Evolutionary conservation across 257 asterid genomes (phyloP), one percentile per base, ranked within the genome.

Genomic region (Mitragyna speciosa): DNA sequence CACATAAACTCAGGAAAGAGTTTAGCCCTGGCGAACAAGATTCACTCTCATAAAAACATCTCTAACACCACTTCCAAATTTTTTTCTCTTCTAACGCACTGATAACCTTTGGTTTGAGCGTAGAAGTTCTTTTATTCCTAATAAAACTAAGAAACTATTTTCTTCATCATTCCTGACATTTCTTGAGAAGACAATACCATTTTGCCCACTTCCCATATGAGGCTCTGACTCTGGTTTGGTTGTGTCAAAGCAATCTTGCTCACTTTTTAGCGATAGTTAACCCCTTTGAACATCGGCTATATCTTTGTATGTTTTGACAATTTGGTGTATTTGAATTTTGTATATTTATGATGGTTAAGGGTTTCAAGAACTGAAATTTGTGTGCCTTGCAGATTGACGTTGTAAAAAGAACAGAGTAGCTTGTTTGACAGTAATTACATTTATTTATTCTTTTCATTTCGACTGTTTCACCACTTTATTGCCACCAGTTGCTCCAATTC

Each of bases 1-100:
- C 97, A 2, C 84, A 83, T 26, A 94, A 91, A 56, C 87, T 94
- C 3, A 78, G 97, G 89, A 92, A 91, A 86, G 97, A 94, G 84
- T 88, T 92, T 45, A 86, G 86, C 77, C 78, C 75, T 7, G 93
- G 89, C 5, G 94, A 88, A 6, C 89, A 85, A 39, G 90, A 90
- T 26, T 72, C 86, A 8, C 68, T 85, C 76, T 64, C 81, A 9
- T 88, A 70, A 80, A n/a, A 67, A n/a, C 31, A 61, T 73, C 3
- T 26, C 58, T 58, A 17, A 58, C 70, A 17, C n/a, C 30, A 26
- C 26, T 59, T 8, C 31, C 11, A 10, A n/a, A 5, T 22, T 22
- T 28, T 28, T 12, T 73, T 78, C 41, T 36, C 82, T 84, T 59
- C 80, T 47, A 30, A 56, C 88, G 92, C 94, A 54, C 82, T 90